phyloP scores from a whole-genome alignment of 1,284 basidiomycete species.

The Sporisorium sorghi region DNA sequence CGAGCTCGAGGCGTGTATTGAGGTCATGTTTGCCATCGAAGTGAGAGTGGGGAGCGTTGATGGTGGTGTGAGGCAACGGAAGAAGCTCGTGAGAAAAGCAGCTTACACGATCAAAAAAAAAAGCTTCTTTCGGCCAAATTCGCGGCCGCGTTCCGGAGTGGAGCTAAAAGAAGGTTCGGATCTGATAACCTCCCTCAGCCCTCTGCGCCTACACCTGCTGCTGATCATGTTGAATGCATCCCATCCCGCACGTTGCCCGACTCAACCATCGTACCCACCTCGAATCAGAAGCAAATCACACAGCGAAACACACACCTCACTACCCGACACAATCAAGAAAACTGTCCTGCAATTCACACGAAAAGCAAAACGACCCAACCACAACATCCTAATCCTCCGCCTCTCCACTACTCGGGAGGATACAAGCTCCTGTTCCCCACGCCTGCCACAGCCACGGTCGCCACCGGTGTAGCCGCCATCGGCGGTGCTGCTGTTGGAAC shows the following conservation, averaged over 20 bases:
- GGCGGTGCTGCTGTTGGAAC: slow-evolving; percentile 6
- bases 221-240: no score
- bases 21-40: slow-evolving; percentile 5
- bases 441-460: slow-evolving; percentile 25
- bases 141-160: slow-evolving; percentile 5
- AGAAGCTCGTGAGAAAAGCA: neutral
- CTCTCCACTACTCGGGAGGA: slow-evolving; percentile 15
- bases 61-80: neutral
- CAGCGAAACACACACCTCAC: neutral
- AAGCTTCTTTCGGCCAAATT: slow-evolving; percentile 29
- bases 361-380: neutral
- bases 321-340: no score
- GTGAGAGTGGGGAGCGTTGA: neutral
- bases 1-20: slow-evolving; percentile 14
- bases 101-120: slow-evolving; percentile 1
- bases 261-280: neutral
- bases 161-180: slow-evolving; percentile 6
- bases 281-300: neutral
- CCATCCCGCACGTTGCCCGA: neutral
- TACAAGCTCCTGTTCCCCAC: slow-evolving; percentile 31
- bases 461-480: slow-evolving; percentile 37
- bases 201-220: no score
- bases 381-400: no score
- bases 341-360: neutral
- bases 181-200: no score